Evolutionary conservation across 768 basidiomycete genomes (phyloP).

Genomic region (Naganishia friedmannii): DNA sequence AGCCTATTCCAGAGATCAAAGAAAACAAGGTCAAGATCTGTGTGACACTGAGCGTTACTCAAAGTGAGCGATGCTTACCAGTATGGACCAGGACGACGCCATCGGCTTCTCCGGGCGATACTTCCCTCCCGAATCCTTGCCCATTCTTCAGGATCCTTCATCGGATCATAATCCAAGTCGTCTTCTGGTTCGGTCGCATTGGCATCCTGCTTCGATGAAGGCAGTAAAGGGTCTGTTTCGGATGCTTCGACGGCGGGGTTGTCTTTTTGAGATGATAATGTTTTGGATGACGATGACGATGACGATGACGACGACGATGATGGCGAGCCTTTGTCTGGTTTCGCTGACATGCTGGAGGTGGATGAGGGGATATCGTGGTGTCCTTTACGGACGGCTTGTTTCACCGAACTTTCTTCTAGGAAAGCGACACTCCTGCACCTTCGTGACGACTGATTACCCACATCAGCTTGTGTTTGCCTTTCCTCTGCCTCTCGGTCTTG

Average conservation of each 20-base stretch:
- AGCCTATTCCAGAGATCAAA: slow-evolving; percentile 40
- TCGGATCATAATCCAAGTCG: slow-evolving; percentile 21
- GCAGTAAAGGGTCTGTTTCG: slow-evolving; percentile 8
- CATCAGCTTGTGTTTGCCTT: background rate
- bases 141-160: slow-evolving; percentile 31
- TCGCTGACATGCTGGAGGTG: background rate
- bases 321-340: background rate
- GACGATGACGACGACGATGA: background rate
- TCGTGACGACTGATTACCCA: background rate
- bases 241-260: background rate
- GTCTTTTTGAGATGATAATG: background rate
- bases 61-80: slow-evolving; percentile 21
- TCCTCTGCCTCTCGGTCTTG: background rate
- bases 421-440: slow-evolving; percentile 3
- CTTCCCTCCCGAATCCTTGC: slow-evolving; percentile 34
- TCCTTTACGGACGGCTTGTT: background rate
- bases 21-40: background rate
- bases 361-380: background rate
- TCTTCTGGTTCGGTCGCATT: background rate
- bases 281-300: background rate
- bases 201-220: background rate
- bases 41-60: background rate
- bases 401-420: slow-evolving; percentile 3
- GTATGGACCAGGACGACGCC: slow-evolving; percentile 35
- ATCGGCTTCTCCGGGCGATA: slow-evolving; percentile 38